These are phyloP conservation scores for Clarireedia hainanense DNA, from an alignment of 2,329 filamentous ascomycete genomes.

Conservation along the genomic window DNA sequence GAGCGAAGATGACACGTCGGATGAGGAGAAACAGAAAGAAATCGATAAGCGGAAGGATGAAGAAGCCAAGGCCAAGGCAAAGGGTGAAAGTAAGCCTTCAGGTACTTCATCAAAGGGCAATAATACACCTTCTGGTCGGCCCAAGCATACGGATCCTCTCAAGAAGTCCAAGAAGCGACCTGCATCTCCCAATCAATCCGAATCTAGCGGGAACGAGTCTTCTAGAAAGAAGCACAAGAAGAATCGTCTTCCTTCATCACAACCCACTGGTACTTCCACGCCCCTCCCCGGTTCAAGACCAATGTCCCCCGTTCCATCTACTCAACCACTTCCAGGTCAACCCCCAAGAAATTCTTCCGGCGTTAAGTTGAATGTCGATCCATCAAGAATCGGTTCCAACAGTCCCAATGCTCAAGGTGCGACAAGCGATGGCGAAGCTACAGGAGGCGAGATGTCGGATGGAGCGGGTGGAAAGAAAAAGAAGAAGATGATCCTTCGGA, in stretches of 20 bases:
- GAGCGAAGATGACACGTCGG: slow-evolving; percentile 44
- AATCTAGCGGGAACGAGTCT: slow-evolving; percentile 87
- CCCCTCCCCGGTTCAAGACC: slow-evolving; percentile 38
- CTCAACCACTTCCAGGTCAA: slow-evolving; percentile 15
- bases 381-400: slow-evolving; percentile 23
- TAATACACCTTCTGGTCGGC: slow-evolving; percentile 54
- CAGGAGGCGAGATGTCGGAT: slow-evolving; percentile 60
- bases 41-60: slow-evolving; percentile 53
- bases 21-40: slow-evolving; percentile 53
- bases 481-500: slow-evolving; percentile 45
- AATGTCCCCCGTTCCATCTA: slow-evolving; percentile 22
- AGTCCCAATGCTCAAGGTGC: slow-evolving; percentile 32
- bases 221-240: slow-evolving; percentile 72
- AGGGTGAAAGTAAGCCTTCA: slow-evolving; percentile 38
- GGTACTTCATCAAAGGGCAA: slow-evolving; percentile 62
- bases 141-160: slow-evolving; percentile 42
- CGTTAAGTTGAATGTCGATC: slow-evolving; percentile 23
- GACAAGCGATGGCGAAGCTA: slow-evolving; percentile 65
- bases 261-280: slow-evolving; percentile 47
- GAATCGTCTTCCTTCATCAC: slow-evolving; percentile 47
- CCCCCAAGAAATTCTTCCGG: slow-evolving; percentile 26
- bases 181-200: slow-evolving; percentile 75
- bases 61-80: slow-evolving; percentile 48
- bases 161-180: slow-evolving; percentile 57
- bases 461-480: slow-evolving; percentile 44